A percentile compares a stretch with the other conserved stretches of the same genome.
phyloP scores from a whole-genome alignment of 2,329 filamentous ascomycete species.

The Mycosphaerella sp. region DNA sequence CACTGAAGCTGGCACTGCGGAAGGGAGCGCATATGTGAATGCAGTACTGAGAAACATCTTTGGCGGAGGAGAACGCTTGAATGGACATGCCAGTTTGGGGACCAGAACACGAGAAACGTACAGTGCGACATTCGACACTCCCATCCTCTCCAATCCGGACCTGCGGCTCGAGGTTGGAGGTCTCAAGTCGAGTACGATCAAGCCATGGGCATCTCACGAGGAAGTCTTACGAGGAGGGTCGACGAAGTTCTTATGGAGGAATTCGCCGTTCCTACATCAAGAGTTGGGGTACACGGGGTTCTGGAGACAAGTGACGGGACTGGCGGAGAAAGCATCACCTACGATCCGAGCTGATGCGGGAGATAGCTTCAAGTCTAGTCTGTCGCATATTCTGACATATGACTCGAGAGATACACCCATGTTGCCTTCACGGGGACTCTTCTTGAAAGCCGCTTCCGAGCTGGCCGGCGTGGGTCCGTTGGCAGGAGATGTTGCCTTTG shows the following conservation, averaged over 20 bases:
- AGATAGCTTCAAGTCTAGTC: constrained; percentile 80
- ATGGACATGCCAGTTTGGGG: constrained; percentile 78
- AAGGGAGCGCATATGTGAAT: constrained; percentile 89
- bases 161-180: constrained; percentile 71
- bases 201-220: constrained; percentile 90
- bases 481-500: constrained; percentile 86
- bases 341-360: constrained; percentile 79
- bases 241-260: constrained; percentile 69
- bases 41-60: constrained; percentile 85
- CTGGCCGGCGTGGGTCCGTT: constrained; percentile 50
- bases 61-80: constrained; percentile 84
- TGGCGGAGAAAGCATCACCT: constrained; percentile 68
- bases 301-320: constrained; percentile 83
- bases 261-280: constrained; percentile 55
- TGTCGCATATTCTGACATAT: constrained; percentile 72
- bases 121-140: constrained; percentile 75
- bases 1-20: constrained; percentile 86
- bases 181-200: constrained; percentile 73
- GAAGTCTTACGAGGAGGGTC: constrained; percentile 75
- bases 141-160: constrained; percentile 77
- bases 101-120: constrained; percentile 90
- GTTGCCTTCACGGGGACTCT: constrained; percentile 75
- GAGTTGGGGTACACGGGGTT: constrained; percentile 72
- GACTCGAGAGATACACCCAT: constrained; percentile 80
- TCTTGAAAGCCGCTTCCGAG: constrained; percentile 19